Evolutionary conservation across 164 flowering plant species (phyloP).

Genomic region (Protea cynaroides): DNA sequence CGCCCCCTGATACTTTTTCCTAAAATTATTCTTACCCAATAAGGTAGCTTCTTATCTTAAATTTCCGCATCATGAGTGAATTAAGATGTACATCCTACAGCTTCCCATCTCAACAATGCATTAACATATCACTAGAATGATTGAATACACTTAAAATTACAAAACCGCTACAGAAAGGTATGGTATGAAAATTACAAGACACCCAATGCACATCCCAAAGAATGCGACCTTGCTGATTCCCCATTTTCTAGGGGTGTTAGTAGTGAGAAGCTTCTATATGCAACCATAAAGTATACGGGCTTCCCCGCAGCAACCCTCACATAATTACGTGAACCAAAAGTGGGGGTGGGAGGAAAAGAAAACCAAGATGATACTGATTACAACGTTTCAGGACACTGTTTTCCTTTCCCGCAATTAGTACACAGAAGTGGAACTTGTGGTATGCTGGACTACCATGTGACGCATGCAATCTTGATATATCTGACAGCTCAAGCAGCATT

Average conservation of each 20-base stretch:
- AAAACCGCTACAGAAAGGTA: no score
- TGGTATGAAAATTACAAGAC: no score
- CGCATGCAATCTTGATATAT: constrained; percentile 11
- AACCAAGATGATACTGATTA: neutral
- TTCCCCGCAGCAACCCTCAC: constrained; percentile 2
- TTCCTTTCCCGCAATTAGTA: constrained; percentile 34
- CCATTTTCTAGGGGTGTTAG: neutral
- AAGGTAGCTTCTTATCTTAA: no score
- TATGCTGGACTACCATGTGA: constrained; percentile 1
- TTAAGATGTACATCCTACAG: no score
- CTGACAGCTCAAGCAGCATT: constrained; percentile 28
- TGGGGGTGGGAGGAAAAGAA: neutral
- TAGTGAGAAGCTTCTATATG: neutral
- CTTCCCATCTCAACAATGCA: no score
- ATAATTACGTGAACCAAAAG: neutral
- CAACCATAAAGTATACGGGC: neutral
- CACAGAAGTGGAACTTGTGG: constrained; percentile 31
- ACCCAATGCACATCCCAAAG: neutral
- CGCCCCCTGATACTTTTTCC: no score
- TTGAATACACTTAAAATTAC: no score
- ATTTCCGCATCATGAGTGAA: no score
- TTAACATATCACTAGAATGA: no score
- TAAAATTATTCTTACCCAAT: no score
- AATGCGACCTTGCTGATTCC: neutral
- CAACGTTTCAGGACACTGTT: constrained; percentile 27